Evolutionary conservation across 1,284 basidiomycete species (phyloP).

Genomic region (Ceratobasidium sp.): DNA sequence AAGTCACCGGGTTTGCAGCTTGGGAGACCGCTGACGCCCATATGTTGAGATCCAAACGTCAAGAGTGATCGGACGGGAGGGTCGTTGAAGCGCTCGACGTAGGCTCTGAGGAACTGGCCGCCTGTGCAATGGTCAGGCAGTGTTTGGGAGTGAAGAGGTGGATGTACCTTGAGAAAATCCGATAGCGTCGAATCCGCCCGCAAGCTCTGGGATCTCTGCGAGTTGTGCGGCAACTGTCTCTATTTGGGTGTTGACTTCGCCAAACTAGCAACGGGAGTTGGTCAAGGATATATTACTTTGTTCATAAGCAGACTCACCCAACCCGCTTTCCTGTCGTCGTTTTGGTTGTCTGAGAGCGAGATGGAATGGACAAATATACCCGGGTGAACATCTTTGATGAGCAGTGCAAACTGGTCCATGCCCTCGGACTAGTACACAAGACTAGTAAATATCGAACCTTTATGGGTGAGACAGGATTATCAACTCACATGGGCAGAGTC

Average conservation of each 20-base stretch:
- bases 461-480: slow-evolving; percentile 51
- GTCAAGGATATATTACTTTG: background rate
- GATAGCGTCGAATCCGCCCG: slow-evolving; percentile 87
- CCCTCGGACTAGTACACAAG: slow-evolving; percentile 71
- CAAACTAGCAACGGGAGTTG: slow-evolving; percentile 69
- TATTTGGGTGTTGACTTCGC: slow-evolving; percentile 82
- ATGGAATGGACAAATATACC: slow-evolving; percentile 91
- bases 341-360: slow-evolving; percentile 74
- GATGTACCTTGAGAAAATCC: slow-evolving; percentile 91
- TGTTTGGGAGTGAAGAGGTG: slow-evolving; percentile 1
- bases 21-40: slow-evolving; percentile 88
- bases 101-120: slow-evolving; percentile 92
- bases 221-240: slow-evolving; percentile 77
- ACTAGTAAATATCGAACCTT: slow-evolving; percentile 62
- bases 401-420: slow-evolving; percentile 75
- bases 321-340: slow-evolving; percentile 81
- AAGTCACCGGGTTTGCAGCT: slow-evolving; percentile 77
- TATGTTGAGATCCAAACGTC: slow-evolving; percentile 88
- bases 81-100: slow-evolving; percentile 85
- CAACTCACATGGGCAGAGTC: slow-evolving; percentile 63
- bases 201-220: slow-evolving; percentile 74
- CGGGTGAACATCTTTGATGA: slow-evolving; percentile 79
- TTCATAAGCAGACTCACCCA: slow-evolving; percentile 69
- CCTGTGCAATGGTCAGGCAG: slow-evolving; percentile 54
- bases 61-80: slow-evolving; percentile 88